These are phyloP conservation scores for Thinopyrum elongatum DNA, from an alignment of 176 grass and related monocot genomes.

Conservation along the genomic window DNA sequence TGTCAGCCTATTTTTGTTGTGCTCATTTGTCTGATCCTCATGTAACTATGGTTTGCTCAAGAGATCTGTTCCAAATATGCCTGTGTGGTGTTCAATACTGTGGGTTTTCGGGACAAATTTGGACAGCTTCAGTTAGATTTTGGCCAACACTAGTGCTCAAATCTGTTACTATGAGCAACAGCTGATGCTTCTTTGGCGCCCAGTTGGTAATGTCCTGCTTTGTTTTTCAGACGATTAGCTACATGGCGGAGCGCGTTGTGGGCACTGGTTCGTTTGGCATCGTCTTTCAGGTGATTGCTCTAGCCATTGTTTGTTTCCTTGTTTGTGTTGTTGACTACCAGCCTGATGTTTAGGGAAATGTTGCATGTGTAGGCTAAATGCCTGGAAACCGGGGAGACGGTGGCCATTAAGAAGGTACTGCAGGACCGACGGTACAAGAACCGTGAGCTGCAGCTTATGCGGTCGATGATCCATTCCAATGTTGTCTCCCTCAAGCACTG, in stretches of 20 bases:
- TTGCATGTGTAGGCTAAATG: constrained; percentile 53
- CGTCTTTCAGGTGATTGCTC: constrained; percentile 32
- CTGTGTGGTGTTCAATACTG: neutral
- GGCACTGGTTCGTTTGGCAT: constrained; percentile 35
- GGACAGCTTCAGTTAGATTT: neutral
- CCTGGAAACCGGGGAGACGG: constrained; percentile 61
- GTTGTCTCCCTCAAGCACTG: constrained; percentile 95
- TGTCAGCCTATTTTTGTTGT: neutral
- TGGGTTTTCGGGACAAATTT: neutral
- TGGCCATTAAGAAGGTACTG: constrained; percentile 74
- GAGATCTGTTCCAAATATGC: neutral
- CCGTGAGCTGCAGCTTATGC: constrained; percentile 95
- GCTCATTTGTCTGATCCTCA: neutral
- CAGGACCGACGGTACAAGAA: constrained; percentile 81
- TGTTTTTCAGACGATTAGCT: constrained; percentile 35
- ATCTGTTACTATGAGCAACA: neutral
- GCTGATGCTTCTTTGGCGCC: neutral
- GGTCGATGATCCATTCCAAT: constrained; percentile 90
- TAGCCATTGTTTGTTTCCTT: no score
- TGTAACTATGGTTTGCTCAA: neutral
- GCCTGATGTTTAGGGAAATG: neutral
- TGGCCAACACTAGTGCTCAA: neutral
- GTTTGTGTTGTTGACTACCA: neutral
- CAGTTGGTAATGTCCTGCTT: constrained; percentile 13
- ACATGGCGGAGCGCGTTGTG: constrained; percentile 36